A percentile compares a stretch with the other conserved stretches of the same genome.
Evolutionary conservation across 805 yeast genomes (phyloP).

Genomic region (Sugiyamaella smithiae): DNA sequence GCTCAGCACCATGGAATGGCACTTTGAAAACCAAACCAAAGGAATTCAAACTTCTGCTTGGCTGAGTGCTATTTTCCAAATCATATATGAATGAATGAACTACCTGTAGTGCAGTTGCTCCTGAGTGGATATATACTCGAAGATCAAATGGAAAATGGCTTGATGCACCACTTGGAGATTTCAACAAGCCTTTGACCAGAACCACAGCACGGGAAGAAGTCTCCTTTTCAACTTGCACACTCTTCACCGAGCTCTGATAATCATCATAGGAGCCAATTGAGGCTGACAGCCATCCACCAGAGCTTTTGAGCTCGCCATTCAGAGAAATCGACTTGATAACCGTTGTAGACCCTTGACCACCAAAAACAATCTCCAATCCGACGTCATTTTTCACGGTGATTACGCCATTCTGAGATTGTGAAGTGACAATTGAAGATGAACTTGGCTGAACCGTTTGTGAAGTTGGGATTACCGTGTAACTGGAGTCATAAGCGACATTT

Average conservation of each 20-base stretch:
- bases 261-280: background rate
- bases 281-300: background rate
- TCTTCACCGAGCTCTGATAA: background rate
- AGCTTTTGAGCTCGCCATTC: background rate
- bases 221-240: background rate
- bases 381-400: background rate
- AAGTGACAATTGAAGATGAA: background rate
- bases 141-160: constrained; percentile 5
- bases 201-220: background rate
- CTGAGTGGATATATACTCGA: constrained; percentile 6
- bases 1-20: constrained; percentile 5
- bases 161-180: background rate
- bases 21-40: constrained; percentile 6
- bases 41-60: background rate
- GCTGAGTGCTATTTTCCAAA: background rate
- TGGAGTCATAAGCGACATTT: background rate
- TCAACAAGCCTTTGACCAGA: background rate
- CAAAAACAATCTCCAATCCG: background rate
- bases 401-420: background rate
- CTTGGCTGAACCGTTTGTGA: background rate
- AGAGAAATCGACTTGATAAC: background rate
- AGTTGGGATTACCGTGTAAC: background rate
- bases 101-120: background rate
- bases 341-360: background rate
- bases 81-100: constrained; percentile 11